Conservation (phyloP, 2,329 filamentous ascomycete species). For the Aspergillus ochraceus region DNA sequence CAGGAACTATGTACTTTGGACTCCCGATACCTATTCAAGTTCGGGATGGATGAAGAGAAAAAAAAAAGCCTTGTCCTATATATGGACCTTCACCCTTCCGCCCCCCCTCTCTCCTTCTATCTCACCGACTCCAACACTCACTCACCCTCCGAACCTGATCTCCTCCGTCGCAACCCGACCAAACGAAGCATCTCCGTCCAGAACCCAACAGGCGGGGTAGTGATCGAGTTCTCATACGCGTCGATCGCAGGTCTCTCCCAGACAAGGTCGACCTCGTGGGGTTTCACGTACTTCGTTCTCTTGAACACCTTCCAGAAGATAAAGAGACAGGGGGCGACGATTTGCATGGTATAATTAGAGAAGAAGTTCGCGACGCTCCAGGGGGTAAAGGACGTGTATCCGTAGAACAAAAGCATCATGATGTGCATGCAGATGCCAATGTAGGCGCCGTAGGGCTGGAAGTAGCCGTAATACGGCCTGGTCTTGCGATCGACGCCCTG, state of each 20-base stretch:
- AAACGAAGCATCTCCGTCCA: conserved; percentile 4
- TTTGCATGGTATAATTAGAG: conserved; percentile 57
- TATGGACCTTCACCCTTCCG: too few species aligned
- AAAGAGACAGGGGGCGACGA: conserved; percentile 55
- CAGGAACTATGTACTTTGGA: too few species aligned
- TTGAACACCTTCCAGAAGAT: conserved; percentile 64
- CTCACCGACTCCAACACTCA: not conserved
- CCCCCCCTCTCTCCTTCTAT: too few species aligned
- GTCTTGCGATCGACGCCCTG: conserved; percentile 62
- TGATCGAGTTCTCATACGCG: conserved; percentile 10
- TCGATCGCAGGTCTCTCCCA: conserved; percentile 12
- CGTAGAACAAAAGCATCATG: conserved; percentile 44
- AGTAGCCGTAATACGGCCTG: conserved; percentile 49
- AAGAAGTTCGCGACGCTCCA: conserved; percentile 47
- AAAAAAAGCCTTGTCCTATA: too few species aligned
- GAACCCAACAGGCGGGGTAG: conserved; percentile 2
- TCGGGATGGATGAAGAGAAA: too few species aligned
- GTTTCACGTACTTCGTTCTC: conserved; percentile 54
- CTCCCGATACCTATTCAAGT: too few species aligned
- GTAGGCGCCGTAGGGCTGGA: conserved; percentile 70
- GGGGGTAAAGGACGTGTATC: conserved; percentile 53
- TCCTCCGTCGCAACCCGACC: not conserved
- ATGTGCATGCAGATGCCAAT: conserved; percentile 34
- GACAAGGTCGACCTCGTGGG: conserved; percentile 58
- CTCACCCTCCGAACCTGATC: not conserved